A percentile compares a stretch with the other conserved stretches of the same genome.
Conservation (phyloP, 768 basidiomycete genomes). For the Lactarius pseudohatsudake region DNA sequence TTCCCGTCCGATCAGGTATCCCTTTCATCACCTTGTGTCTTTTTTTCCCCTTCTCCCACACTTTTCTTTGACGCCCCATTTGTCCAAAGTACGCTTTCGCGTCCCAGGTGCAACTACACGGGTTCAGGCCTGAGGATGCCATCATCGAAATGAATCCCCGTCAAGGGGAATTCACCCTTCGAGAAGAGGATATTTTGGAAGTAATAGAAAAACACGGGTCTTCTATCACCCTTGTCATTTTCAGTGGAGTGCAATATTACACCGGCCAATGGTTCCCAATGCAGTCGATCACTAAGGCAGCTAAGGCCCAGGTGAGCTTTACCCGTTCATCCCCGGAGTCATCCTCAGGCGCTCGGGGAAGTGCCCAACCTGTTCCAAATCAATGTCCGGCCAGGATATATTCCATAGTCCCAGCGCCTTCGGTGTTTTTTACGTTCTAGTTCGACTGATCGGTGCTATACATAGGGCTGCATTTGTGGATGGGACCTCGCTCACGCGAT, state of each 20-base stretch:
- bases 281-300: constrained; percentile 75
- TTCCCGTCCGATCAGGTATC: constrained; percentile 95
- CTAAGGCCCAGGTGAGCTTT: constrained; percentile 68
- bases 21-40: neutral
- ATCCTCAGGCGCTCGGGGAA: constrained; percentile 6
- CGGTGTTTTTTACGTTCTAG: constrained; percentile 20
- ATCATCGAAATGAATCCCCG: constrained; percentile 82
- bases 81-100: constrained; percentile 83
- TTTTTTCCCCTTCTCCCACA: neutral
- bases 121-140: constrained; percentile 66
- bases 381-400: constrained; percentile 1
- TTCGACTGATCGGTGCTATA: constrained; percentile 23
- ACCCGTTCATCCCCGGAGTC: neutral
- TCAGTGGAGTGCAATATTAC: constrained; percentile 96
- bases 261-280: constrained; percentile 96
- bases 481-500: constrained; percentile 97
- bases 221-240: constrained; percentile 85
- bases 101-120: constrained; percentile 85
- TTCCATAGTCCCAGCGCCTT: constrained; percentile 27
- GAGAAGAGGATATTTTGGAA: constrained; percentile 85
- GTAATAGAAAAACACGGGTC: constrained; percentile 69
- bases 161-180: constrained; percentile 77
- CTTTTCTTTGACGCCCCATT: constrained; percentile 11
- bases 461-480: constrained; percentile 90
- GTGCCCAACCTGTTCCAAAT: constrained; percentile 7